Evolutionary conservation across 78 protist genomes (phyloP), one percentile per base, ranked within the genome.

Genomic region (Salpingoeca rosetta): DNA sequence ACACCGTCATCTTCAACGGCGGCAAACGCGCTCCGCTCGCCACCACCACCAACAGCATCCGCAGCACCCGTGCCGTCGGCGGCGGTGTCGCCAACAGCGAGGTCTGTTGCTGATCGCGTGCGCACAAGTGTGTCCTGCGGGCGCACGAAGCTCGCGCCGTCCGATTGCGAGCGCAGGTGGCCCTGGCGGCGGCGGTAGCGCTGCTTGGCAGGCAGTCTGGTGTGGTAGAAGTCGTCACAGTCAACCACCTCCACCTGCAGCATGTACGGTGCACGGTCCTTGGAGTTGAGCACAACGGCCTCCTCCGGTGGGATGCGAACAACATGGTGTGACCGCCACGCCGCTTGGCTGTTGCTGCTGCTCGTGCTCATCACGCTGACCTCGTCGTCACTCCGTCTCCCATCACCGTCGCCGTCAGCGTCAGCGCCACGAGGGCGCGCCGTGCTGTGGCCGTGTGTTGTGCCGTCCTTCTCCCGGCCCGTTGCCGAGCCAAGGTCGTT

Each of bases 221-320:
- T 0, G 43, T 10, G 0, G 22, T 40, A 38, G 36, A 38, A 2
- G 81, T 77, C 45, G 35, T 41, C 81, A 22, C 81, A 40, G 44
- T 38, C 81, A 38, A 77, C 1, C 43, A 77, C 85, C n/a, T 45
- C 65, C 27, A 84, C 81, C 24, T 43, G 76, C 51, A 74, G 3
- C 56, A 82, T 27, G 37, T 26, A 44, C 73, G 88, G 88, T 10
- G 76, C 88, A 28, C 42, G 28, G 17, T 42, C 88, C 43, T 85
- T 85, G 39, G 84, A 78, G 83, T 85, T 85, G 77, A 85, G 88
- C 0, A 56, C 45, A 36, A 85, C 75, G 17, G 83, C 80, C 73
- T 85, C 88, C 45, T 41, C 43, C 39, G 88, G 83, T 35, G 88
- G 84, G 40, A 85, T 44, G 37, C 88, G 82, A 43, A 78, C 84